A percentile compares a stretch with the other conserved stretches of the same genome.
Conservation (phyloP, 2,329 filamentous ascomycete genomes). For the Penicillium sp. region DNA sequence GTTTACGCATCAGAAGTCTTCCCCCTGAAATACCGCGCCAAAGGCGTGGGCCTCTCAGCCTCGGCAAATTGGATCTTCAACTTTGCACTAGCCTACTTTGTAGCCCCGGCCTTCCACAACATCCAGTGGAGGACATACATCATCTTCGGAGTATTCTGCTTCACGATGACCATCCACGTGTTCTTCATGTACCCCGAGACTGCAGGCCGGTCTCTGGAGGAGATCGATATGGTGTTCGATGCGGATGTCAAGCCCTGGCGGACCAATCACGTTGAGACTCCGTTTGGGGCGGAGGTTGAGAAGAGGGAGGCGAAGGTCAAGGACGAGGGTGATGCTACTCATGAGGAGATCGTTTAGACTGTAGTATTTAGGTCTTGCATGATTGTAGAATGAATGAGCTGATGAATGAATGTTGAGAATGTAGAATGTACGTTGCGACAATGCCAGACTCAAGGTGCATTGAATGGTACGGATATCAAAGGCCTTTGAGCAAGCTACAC, state of each 20-base stretch:
- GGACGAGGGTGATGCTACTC: constrained; percentile 5
- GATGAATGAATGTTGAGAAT: not conserved
- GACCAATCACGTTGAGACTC: constrained; percentile 21
- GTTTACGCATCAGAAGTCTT: constrained; percentile 61
- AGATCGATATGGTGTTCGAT: constrained; percentile 67
- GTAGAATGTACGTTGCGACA: too few relatives aligned
- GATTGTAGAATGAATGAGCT: not conserved
- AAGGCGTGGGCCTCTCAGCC: constrained; percentile 59
- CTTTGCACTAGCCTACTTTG: constrained; percentile 52
- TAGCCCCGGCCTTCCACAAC: constrained; percentile 56
- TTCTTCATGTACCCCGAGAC: constrained; percentile 65
- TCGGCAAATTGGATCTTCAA: constrained; percentile 62
- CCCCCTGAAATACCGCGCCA: constrained; percentile 60
- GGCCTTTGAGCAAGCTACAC: too few relatives aligned
- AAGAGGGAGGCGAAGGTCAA: constrained; percentile 15
- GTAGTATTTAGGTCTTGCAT: not conserved
- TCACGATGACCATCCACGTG: constrained; percentile 63
- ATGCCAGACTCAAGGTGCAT: too few relatives aligned
- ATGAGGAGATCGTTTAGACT: constrained; percentile 19
- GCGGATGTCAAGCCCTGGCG: constrained; percentile 31
- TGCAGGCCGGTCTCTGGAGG: constrained; percentile 66
- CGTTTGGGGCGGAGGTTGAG: constrained; percentile 26
- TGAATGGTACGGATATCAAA: too few relatives aligned
- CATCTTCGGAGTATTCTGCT: constrained; percentile 71
- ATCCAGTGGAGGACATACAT: constrained; percentile 64